These are phyloP conservation scores for Paramyrothecium sp. DNA, from an alignment of 2,329 filamentous ascomycete genomes.

Conservation along the genomic window DNA sequence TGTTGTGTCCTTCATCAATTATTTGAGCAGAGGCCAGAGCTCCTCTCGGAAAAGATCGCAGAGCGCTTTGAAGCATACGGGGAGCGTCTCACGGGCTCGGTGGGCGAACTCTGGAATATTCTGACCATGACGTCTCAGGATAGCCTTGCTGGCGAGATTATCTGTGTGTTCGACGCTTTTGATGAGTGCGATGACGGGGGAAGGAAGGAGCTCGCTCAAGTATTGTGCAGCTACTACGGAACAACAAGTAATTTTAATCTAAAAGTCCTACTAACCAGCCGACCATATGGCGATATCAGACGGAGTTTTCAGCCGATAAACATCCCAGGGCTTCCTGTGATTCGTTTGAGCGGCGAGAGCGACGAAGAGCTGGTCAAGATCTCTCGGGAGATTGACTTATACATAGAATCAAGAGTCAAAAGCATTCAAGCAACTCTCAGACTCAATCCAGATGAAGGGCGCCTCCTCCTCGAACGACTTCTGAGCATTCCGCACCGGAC, in stretches of 20 bases:
- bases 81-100: conserved; percentile 13
- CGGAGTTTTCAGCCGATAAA: neutral
- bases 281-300: neutral
- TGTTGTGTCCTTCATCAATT: conserved; percentile 35
- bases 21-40: conserved; percentile 18
- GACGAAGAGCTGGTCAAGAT: neutral
- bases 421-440: neutral
- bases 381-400: conserved; percentile 6
- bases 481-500: no score
- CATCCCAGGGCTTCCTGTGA: neutral
- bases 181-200: conserved; percentile 24
- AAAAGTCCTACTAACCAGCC: neutral
- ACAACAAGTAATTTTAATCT: neutral
- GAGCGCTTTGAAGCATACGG: conserved; percentile 5
- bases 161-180: conserved; percentile 28
- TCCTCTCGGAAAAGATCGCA: conserved; percentile 19
- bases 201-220: neutral
- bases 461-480: neutral
- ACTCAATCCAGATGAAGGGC: neutral
- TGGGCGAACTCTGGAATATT: conserved; percentile 20
- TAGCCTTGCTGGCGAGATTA: conserved; percentile 11
- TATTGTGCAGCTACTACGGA: conserved; percentile 1
- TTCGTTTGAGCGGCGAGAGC: neutral
- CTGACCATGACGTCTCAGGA: conserved; percentile 4
- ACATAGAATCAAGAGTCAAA: conserved; percentile 7